phyloP scores from a whole-genome alignment of 495 filamentous ascomycete species.

The Oidiodendron maius region DNA sequence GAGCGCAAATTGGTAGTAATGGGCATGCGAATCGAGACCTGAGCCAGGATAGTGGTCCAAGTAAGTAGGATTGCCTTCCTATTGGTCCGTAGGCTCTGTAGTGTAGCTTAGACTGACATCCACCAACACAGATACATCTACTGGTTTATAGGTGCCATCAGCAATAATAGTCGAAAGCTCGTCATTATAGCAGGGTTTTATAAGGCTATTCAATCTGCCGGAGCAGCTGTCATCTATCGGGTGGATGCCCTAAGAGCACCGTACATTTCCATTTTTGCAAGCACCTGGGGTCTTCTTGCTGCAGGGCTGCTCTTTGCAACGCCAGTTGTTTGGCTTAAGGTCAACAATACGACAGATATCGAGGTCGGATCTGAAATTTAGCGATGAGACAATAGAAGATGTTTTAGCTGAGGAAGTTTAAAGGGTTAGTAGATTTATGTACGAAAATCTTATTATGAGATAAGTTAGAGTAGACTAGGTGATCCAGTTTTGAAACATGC shows the following conservation, averaged over 20 bases:
- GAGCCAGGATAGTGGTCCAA: too few species aligned
- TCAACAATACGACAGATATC: slow-evolving; percentile 63
- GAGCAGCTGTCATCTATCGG: slow-evolving; percentile 74
- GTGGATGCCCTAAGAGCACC: slow-evolving; percentile 57
- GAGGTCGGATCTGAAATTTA: slow-evolving; percentile 78
- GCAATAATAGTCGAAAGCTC: slow-evolving; percentile 80
- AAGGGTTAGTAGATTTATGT: too few species aligned
- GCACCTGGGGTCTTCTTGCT: slow-evolving; percentile 47
- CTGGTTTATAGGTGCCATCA: slow-evolving; percentile 86
- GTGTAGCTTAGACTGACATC: too few species aligned
- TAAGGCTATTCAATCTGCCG: slow-evolving; percentile 88
- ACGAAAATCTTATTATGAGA: too few species aligned
- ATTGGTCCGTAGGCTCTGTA: too few species aligned
- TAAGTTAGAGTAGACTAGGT: too few species aligned
- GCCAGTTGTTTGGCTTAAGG: slow-evolving; percentile 68
- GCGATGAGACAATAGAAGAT: slow-evolving; percentile 68
- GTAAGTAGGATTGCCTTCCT: too few species aligned
- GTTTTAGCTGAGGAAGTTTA: too few species aligned
- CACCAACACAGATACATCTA: too few species aligned
- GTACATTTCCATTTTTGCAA: slow-evolving; percentile 43
- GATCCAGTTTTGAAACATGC: too few species aligned
- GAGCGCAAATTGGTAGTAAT: too few species aligned
- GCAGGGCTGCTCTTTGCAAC: slow-evolving; percentile 64
- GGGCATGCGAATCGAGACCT: too few species aligned
- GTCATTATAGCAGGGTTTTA: slow-evolving; percentile 92